Conservation (phyloP, 2,329 filamentous ascomycete species). For the Fusarium subtropicale region DNA sequence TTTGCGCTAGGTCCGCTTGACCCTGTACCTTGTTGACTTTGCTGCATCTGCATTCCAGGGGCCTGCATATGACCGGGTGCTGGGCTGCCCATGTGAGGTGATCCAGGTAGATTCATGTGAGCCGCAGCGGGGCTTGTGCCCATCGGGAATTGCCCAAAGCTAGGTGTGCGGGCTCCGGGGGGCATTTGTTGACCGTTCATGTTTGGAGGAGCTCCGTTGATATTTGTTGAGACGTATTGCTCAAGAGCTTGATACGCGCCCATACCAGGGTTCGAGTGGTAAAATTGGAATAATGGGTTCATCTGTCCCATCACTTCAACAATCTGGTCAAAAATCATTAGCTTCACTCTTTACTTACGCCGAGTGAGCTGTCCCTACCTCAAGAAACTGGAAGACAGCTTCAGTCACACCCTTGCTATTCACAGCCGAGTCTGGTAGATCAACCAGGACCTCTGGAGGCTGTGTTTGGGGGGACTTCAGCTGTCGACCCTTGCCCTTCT, state of each 20-base stretch:
- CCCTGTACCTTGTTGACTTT: conserved; percentile 74
- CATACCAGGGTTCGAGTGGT: conserved; percentile 64
- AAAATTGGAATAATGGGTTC: conserved; percentile 71
- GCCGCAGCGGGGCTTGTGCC: conserved; percentile 69
- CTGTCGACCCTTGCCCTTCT: conserved; percentile 70
- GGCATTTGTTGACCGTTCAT: conserved; percentile 64
- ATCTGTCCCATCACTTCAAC: conserved; percentile 75
- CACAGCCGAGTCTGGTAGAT: conserved; percentile 69
- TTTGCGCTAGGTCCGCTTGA: conserved; percentile 75
- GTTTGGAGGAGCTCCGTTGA: conserved; percentile 54
- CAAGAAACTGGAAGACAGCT: conserved; percentile 72
- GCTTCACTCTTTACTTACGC: conserved; percentile 37
- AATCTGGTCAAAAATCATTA: conserved; percentile 58
- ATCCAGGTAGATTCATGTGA: conserved; percentile 72
- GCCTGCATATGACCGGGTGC: conserved; percentile 72
- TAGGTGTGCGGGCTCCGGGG: conserved; percentile 64
- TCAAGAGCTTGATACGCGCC: conserved; percentile 70
- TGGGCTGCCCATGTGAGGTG: conserved; percentile 70
- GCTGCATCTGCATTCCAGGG: conserved; percentile 74
- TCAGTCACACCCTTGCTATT: conserved; percentile 71
- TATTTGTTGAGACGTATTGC: conserved; percentile 65
- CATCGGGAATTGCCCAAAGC: conserved; percentile 68
- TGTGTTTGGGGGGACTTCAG: conserved; percentile 70
- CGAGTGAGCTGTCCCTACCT: conserved; percentile 58
- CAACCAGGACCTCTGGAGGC: conserved; percentile 67